Evolutionary conservation across 2,329 filamentous ascomycete species (phyloP).

Genomic region (Cercospora brassicicola): DNA sequence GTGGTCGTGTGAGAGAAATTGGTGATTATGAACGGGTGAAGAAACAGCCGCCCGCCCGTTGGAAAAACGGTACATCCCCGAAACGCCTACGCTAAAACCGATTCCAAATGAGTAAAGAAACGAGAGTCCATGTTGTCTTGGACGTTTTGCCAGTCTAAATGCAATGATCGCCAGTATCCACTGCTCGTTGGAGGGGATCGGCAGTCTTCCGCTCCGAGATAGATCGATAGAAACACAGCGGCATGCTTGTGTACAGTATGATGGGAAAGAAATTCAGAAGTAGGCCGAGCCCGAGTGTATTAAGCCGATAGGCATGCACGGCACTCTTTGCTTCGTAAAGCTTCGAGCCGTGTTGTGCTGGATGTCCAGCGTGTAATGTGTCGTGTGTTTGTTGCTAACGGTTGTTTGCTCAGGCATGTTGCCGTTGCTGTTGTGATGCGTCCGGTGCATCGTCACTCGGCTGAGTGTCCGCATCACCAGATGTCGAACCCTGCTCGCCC

Average conservation of each 20-base stretch:
- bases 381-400: background rate
- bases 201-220: background rate
- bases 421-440: conserved; percentile 18
- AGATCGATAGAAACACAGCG: conserved; percentile 47
- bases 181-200: background rate
- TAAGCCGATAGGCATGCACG: background rate
- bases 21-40: background rate
- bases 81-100: background rate
- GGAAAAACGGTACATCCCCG: background rate
- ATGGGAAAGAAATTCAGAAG: background rate
- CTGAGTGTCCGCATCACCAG: conserved; percentile 10
- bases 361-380: background rate
- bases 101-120: background rate
- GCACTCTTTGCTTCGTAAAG: background rate
- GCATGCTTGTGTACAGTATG: background rate
- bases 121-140: background rate
- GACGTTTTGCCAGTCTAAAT: background rate
- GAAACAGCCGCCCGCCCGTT: background rate
- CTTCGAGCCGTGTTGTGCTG: background rate
- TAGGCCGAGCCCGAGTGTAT: background rate
- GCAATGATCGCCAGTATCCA: background rate
- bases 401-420: conserved; percentile 13
- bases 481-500: conserved; percentile 3
- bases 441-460: conserved; percentile 17
- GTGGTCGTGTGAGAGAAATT: background rate